Evolutionary conservation across 441 rosid species (phyloP), one percentile per base, ranked within the genome.

Genomic region (Rhodomyrtus psidioides): DNA sequence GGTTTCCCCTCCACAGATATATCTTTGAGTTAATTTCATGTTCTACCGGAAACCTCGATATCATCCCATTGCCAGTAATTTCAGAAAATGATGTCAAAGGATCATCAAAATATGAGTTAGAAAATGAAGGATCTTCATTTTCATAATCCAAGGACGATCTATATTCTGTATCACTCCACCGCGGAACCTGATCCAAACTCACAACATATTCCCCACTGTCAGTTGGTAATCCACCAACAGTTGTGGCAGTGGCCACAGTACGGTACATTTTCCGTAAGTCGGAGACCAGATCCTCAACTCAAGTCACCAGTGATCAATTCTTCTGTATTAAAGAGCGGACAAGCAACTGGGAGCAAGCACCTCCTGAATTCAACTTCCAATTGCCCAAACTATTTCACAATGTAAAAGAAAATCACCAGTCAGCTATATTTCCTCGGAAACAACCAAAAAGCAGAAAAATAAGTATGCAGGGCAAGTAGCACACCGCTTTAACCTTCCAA

Each of bases 1-100:
- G 99, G 87, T 95, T 92, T 60, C 99, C 99, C 90, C 99, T 94
- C 99, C 99, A 97, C 26, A 97, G 89, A 88, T 95, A 96, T 82
- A 97, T 94, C 92, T 90, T 95, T 1, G 94, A 95, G 92, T 96
- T 97, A 84, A 94, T 94, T 86, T 95, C 98, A 86, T 91, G 96
- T 89, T 96, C 93, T 55, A 95, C 94, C 30, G 99, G 98, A 90
- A 97, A 97, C 90, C 97, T 96, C 3, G 99, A 95, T 3, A 90
- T 88, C 91, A 92, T 88, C 87, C 97, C 97, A 91, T 89, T 90
- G 70, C 93, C 91, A 85, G 94, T 90, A 85, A 91, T 89, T 70
- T 93, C 98, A 60, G 92, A 87, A 85, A 92, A 70, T 9, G 95
- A 91, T 0, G 98, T 90, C 90, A 97, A 90, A 74, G 99, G 99